phyloP scores from a whole-genome alignment of 2,329 filamentous ascomycete species.

The Aspergillus ochraceoroseus region DNA sequence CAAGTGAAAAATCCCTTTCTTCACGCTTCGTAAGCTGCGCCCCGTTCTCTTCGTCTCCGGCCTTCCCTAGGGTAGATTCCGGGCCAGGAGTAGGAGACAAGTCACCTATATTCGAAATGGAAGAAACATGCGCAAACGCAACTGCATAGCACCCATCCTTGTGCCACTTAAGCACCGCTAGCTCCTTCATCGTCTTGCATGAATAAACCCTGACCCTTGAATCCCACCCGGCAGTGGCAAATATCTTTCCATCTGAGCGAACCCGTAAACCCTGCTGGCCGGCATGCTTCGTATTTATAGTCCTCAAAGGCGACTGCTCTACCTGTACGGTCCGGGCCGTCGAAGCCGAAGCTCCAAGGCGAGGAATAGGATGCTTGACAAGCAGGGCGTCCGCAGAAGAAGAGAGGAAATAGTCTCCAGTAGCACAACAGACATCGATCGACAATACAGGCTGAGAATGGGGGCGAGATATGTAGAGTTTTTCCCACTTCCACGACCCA shows the following conservation, averaged over 20 bases:
- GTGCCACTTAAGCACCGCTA: slow-evolving; percentile 94
- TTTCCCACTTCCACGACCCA: slow-evolving; percentile 46
- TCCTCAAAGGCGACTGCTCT: slow-evolving; percentile 55
- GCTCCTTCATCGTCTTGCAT: slow-evolving; percentile 70
- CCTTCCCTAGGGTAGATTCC: neutral
- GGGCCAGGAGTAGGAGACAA: neutral
- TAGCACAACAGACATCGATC: slow-evolving; percentile 52
- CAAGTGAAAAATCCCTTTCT: slow-evolving; percentile 23
- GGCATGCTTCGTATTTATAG: slow-evolving; percentile 73
- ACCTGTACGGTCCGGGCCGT: slow-evolving; percentile 18
- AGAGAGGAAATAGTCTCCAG: slow-evolving; percentile 62
- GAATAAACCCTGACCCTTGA: slow-evolving; percentile 75
- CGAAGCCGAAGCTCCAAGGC: slow-evolving; percentile 6
- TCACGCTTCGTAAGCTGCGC: slow-evolving; percentile 9
- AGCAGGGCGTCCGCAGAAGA: slow-evolving; percentile 77
- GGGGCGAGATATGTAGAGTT: slow-evolving; percentile 59
- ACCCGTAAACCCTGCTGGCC: slow-evolving; percentile 79
- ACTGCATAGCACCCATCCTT: slow-evolving; percentile 78
- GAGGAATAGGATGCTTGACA: slow-evolving; percentile 66
- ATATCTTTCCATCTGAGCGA: slow-evolving; percentile 73
- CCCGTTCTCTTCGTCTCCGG: neutral
- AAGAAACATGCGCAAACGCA: slow-evolving; percentile 57
- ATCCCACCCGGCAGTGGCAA: slow-evolving; percentile 94
- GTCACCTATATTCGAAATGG: neutral
- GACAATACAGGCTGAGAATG: slow-evolving; percentile 82